Conservation (phyloP, 257 asterid species). For the Capsicum baccatum region DNA sequence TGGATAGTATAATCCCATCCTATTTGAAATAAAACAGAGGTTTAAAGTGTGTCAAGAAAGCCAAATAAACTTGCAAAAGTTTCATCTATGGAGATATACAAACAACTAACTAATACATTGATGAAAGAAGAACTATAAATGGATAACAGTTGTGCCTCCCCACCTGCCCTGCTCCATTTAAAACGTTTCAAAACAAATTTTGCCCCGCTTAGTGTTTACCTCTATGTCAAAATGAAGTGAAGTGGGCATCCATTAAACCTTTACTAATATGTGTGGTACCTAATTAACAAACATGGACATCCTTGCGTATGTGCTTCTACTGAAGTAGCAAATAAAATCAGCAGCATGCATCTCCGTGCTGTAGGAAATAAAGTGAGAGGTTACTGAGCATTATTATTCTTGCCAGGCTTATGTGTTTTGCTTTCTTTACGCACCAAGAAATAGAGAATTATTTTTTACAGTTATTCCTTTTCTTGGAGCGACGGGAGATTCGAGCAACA, state of each 20-base stretch:
- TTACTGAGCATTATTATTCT: not conserved
- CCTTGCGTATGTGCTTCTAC: not conserved
- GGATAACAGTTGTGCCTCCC: not conserved
- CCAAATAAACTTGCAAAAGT: not conserved
- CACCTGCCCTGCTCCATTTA: not conserved
- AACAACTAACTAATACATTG: not conserved
- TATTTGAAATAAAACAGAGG: not conserved
- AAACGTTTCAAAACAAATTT: too few relatives aligned
- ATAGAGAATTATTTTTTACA: not conserved
- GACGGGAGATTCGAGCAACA: not conserved
- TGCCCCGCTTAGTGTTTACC: not conserved
- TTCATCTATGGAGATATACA: not conserved
- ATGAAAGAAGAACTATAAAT: not conserved
- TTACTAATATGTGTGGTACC: not conserved
- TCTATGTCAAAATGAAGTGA: not conserved
- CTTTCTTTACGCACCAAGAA: not conserved
- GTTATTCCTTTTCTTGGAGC: slow-evolving; percentile 8
- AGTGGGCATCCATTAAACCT: not conserved
- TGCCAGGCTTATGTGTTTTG: slow-evolving; percentile 1
- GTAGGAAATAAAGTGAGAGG: not conserved
- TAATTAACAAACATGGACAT: not conserved
- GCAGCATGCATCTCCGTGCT: not conserved
- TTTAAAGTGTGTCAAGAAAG: not conserved
- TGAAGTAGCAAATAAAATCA: not conserved
- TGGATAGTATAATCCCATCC: not conserved